Evolutionary conservation across 495 filamentous ascomycete genomes (phyloP).

Genomic region (Immersiella caudata): DNA sequence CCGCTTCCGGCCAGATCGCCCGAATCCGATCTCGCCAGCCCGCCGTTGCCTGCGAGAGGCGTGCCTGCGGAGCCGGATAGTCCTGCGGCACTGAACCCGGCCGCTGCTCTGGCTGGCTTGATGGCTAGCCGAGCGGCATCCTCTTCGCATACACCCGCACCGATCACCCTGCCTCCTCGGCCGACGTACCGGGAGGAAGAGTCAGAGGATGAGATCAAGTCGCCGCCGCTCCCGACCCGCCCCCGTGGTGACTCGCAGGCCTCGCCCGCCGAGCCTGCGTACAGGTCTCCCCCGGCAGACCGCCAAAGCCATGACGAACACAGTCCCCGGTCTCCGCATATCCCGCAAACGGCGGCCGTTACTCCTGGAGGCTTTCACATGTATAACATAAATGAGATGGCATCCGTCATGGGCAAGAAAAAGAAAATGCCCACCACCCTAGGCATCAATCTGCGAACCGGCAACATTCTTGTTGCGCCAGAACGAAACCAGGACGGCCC

Average conservation of each 20-base stretch:
- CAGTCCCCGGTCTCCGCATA: conserved; percentile 28
- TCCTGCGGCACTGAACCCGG: conserved; percentile 60
- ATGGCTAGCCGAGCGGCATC: conserved; percentile 56
- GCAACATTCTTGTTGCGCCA: conserved; percentile 87
- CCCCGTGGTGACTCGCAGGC: conserved; percentile 64
- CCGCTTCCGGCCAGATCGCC: conserved; percentile 36
- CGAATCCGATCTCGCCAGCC: conserved; percentile 34
- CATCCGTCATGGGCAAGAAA: conserved; percentile 88
- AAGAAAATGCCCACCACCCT: conserved; percentile 97
- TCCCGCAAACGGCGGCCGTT: conserved; percentile 39
- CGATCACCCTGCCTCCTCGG: conserved; percentile 29
- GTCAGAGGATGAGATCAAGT: conserved; percentile 38
- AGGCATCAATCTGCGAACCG: conserved; percentile 83
- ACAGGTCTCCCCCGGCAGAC: conserved; percentile 41
- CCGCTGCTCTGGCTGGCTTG: conserved; percentile 71
- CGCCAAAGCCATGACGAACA: conserved; percentile 30
- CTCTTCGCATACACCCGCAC: conserved; percentile 28
- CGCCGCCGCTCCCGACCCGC: conserved; percentile 65
- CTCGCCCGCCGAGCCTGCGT: conserved; percentile 51
- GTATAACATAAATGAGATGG: conserved; percentile 96
- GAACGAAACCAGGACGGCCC: conserved; percentile 78
- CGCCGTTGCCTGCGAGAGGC: conserved; percentile 42
- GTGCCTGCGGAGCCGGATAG: conserved; percentile 34
- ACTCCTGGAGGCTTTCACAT: conserved; percentile 83
- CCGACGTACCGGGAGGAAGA: conserved; percentile 34